Percentiles rank a stretch among this genome's conserved stretches.
Conservation (phyloP, 2,329 filamentous ascomycete genomes). For the Paecilomyces sp. region DNA sequence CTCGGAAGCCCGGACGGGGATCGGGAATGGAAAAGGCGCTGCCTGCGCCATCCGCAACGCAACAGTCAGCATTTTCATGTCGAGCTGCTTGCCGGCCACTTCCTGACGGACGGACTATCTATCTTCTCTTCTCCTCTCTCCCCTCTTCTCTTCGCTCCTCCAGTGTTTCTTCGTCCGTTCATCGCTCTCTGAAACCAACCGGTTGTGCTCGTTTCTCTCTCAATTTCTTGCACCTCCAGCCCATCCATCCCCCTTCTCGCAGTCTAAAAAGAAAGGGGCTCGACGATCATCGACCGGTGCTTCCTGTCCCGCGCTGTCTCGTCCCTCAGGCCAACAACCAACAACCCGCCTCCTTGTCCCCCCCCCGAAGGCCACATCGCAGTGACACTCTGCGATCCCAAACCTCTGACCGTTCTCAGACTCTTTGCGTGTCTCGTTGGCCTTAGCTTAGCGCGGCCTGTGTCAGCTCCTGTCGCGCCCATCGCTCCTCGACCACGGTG, state of each 20-base stretch:
- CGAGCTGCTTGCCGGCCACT: not conserved
- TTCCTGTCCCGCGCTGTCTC: not conserved
- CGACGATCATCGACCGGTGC: slow-evolving; percentile 11
- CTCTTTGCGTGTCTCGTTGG: not conserved
- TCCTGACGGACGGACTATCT: not conserved
- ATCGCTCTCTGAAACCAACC: not conserved
- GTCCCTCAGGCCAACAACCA: not conserved
- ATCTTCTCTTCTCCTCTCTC: too few species aligned
- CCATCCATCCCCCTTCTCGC: not conserved
- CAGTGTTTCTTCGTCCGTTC: not conserved
- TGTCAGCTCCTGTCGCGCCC: not conserved
- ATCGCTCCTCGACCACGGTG: not conserved
- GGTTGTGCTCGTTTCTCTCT: not conserved
- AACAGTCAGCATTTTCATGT: not conserved
- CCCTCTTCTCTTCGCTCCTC: not conserved
- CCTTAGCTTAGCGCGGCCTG: not conserved
- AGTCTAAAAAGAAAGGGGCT: slow-evolving; percentile 9
- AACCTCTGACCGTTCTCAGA: not conserved
- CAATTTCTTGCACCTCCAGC: not conserved
- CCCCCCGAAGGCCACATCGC: not conserved
- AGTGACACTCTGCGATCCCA: not conserved
- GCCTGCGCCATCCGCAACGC: not conserved
- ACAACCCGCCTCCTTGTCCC: not conserved
- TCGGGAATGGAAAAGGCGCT: not conserved
- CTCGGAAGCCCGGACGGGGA: not conserved